These are phyloP conservation scores for Penicillium simplicissimum DNA, from an alignment of 495 filamentous ascomycete genomes.

Conservation along the genomic window DNA sequence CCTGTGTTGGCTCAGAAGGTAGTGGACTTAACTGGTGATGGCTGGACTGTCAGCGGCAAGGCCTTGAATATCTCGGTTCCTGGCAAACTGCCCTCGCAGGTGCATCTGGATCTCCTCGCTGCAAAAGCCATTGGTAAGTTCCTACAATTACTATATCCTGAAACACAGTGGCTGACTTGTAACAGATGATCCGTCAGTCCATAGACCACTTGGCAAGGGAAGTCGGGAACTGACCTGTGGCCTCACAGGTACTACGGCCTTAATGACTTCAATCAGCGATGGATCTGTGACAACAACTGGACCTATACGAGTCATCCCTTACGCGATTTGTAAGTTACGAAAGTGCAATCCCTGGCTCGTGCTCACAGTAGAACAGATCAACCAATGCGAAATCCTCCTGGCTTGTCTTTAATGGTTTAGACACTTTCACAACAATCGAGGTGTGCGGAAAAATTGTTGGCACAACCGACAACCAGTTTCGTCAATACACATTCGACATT, in stretches of 20 bases:
- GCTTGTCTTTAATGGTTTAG: slow-evolving; percentile 65
- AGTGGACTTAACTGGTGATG: slow-evolving; percentile 50
- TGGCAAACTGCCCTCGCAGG: slow-evolving; percentile 62
- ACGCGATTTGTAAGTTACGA: slow-evolving; percentile 43
- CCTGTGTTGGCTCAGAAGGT: slow-evolving; percentile 37
- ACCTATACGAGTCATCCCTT: slow-evolving; percentile 60
- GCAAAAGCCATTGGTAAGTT: slow-evolving; percentile 49
- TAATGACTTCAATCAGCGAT: slow-evolving; percentile 64
- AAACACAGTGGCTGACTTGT: slow-evolving; percentile 3
- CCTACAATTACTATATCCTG: background rate
- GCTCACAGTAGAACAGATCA: slow-evolving; percentile 22
- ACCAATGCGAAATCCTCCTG: slow-evolving; percentile 41
- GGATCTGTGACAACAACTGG: slow-evolving; percentile 62
- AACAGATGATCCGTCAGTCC: slow-evolving; percentile 52
- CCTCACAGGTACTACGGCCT: slow-evolving; percentile 50
- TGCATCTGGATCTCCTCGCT: slow-evolving; percentile 60
- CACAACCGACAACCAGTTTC: slow-evolving; percentile 69
- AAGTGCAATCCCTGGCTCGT: background rate
- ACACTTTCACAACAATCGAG: slow-evolving; percentile 63
- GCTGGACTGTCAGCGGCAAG: slow-evolving; percentile 58
- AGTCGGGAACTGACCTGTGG: background rate
- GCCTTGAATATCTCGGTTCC: slow-evolving; percentile 57
- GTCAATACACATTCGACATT: slow-evolving; percentile 69
- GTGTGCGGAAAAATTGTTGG: slow-evolving; percentile 63
- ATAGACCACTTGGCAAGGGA: background rate